Percentiles rank a stretch among this genome's conserved stretches.
These are phyloP conservation scores for Ambispora gerdemannii DNA, from an alignment of 192 early-diverging fungal species.

Conservation along the genomic window DNA sequence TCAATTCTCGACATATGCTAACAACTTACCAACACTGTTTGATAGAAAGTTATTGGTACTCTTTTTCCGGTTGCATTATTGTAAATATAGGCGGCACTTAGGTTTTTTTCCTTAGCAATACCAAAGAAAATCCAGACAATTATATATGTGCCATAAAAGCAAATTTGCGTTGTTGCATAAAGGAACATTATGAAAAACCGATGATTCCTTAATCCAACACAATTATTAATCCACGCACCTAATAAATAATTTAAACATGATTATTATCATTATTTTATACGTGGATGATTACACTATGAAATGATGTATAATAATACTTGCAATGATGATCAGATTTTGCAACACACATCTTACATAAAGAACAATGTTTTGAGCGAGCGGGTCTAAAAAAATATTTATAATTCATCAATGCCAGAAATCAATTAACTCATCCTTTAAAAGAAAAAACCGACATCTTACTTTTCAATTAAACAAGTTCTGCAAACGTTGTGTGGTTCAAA, in stretches of 20 bases:
- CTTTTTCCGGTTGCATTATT: constrained; percentile 28
- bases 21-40: constrained; percentile 46
- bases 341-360: constrained; percentile 52
- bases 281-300: no score
- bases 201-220: constrained; percentile 51
- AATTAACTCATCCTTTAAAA: not conserved
- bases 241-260: no score
- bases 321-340: constrained; percentile 52
- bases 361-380: constrained; percentile 56
- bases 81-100: constrained; percentile 30
- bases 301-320: constrained; percentile 8
- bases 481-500: constrained; percentile 50
- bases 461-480: constrained; percentile 46
- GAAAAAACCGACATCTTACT: constrained; percentile 34
- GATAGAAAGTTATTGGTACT: constrained; percentile 33
- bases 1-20: not conserved
- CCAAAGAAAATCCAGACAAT: constrained; percentile 41
- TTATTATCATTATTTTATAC: no score
- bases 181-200: constrained; percentile 53
- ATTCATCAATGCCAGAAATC: not conserved
- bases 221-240: constrained; percentile 51
- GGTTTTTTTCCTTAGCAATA: constrained; percentile 32
- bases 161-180: constrained; percentile 45
- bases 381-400: constrained; percentile 36
- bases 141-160: constrained; percentile 48